Percentiles rank a stretch among this genome's conserved stretches.
Conservation (phyloP, 2,329 filamentous ascomycete genomes). For the Exophiala sp. region DNA sequence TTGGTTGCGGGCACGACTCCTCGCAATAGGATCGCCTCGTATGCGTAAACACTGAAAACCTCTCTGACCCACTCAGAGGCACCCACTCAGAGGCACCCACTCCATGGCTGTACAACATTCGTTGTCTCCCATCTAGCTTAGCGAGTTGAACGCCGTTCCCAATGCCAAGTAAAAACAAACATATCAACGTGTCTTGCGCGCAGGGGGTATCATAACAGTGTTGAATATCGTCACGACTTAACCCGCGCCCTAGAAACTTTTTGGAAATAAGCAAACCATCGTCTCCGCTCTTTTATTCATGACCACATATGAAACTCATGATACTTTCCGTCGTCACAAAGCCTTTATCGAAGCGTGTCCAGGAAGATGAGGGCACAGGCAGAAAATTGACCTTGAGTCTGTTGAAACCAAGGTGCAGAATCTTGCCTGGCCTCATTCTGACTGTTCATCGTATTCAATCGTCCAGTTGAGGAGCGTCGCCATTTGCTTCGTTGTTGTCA, state of each 20-base stretch:
- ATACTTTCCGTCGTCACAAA: constrained; percentile 4
- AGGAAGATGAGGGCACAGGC: neutral
- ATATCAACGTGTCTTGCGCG: constrained; percentile 16
- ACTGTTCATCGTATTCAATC: neutral
- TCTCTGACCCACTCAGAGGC: too few relatives aligned
- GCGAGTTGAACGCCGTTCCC: constrained; percentile 21
- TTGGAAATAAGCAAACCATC: constrained; percentile 1
- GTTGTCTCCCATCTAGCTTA: constrained; percentile 1
- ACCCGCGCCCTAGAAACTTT: constrained; percentile 18
- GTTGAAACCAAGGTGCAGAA: constrained; percentile 22
- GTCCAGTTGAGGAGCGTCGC: neutral
- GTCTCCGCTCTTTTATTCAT: neutral
- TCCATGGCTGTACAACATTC: too few relatives aligned
- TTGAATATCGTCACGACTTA: constrained; percentile 27
- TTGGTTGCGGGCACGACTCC: too few relatives aligned
- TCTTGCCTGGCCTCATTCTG: neutral
- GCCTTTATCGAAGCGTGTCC: neutral
- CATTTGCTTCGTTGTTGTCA: neutral
- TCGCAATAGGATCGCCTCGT: too few relatives aligned
- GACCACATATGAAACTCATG: constrained; percentile 5
- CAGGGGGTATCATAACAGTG: constrained; percentile 27
- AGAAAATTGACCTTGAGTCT: constrained; percentile 12
- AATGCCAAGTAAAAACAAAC: constrained; percentile 8
- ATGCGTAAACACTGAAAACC: neutral
- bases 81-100: too few relatives aligned